Evolutionary conservation across 805 yeast species (phyloP).

Genomic region (Candida fluviatilis): DNA sequence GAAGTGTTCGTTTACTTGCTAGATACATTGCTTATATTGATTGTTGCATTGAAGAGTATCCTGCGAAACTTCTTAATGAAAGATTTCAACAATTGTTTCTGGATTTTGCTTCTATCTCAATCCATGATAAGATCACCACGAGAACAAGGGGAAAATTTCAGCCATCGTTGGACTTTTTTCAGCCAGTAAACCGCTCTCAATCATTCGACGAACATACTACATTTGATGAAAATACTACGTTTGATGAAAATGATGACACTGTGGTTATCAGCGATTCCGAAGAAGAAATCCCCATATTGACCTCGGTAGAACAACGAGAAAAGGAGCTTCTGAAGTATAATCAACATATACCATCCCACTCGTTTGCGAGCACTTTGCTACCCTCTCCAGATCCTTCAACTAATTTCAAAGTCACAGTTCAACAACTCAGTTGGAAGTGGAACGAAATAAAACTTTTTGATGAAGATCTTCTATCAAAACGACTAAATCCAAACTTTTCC

Average conservation of each 20-base stretch:
- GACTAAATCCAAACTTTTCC: slow-evolving; percentile 18
- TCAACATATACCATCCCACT: background rate
- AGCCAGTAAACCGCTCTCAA: background rate
- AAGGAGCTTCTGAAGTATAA: slow-evolving; percentile 2
- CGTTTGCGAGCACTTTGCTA: background rate
- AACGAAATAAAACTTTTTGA: slow-evolving; percentile 20
- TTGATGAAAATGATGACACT: slow-evolving; percentile 2
- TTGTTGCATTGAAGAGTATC: background rate
- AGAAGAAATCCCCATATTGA: slow-evolving; percentile 6
- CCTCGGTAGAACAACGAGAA: slow-evolving; percentile 3
- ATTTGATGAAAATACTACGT: background rate
- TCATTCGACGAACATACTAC: too few species aligned
- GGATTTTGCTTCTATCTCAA: background rate
- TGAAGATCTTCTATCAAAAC: slow-evolving; percentile 22
- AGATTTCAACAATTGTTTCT: background rate
- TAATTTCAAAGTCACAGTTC: background rate
- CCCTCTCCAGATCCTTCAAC: background rate
- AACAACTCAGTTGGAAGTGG: background rate
- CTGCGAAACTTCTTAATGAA: background rate
- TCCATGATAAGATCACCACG: background rate
- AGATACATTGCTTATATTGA: background rate
- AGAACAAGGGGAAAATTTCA: background rate
- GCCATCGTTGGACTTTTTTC: background rate
- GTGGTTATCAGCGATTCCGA: slow-evolving; percentile 12
- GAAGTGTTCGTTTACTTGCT: slow-evolving; percentile 14